phyloP scores from a whole-genome alignment of 2,329 filamentous ascomycete genomes.

The Blastomyces gilchristii region DNA sequence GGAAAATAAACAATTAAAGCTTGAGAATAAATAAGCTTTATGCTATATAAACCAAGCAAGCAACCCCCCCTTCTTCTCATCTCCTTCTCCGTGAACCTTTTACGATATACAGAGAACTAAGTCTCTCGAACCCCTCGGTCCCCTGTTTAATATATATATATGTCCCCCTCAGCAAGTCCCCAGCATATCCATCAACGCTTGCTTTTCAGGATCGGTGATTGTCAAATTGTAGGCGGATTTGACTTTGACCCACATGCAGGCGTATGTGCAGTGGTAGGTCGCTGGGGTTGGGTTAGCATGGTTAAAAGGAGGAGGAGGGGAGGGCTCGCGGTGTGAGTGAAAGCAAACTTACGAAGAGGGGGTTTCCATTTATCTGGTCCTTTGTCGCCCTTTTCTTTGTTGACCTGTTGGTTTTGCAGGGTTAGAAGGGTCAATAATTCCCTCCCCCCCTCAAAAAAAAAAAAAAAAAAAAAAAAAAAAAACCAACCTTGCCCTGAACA shows the following conservation, averaged over 20 bases:
- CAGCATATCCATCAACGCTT: conserved; percentile 55
- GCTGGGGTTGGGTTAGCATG: conserved; percentile 19
- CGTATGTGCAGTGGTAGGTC: conserved; percentile 68
- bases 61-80: too few relatives aligned
- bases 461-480: background rate
- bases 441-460: too few relatives aligned
- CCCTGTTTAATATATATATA: background rate
- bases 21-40: too few relatives aligned
- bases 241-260: conserved; percentile 65
- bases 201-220: conserved; percentile 62
- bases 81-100: too few relatives aligned
- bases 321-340: background rate
- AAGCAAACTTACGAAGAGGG: conserved; percentile 41
- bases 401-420: conserved; percentile 38
- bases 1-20: too few relatives aligned
- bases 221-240: conserved; percentile 62
- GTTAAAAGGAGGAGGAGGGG: conserved; percentile 9
- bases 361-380: conserved; percentile 71
- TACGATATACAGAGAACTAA: too few relatives aligned
- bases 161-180: conserved; percentile 45
- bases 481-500: conserved; percentile 55
- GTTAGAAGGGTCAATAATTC: too few relatives aligned
- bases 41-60: too few relatives aligned
- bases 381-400: conserved; percentile 61
- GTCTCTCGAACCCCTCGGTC: too few relatives aligned